These are phyloP conservation scores for Rhodomyrtus tomentosa DNA, from an alignment of 345 rosid species.

Conservation along the genomic window DNA sequence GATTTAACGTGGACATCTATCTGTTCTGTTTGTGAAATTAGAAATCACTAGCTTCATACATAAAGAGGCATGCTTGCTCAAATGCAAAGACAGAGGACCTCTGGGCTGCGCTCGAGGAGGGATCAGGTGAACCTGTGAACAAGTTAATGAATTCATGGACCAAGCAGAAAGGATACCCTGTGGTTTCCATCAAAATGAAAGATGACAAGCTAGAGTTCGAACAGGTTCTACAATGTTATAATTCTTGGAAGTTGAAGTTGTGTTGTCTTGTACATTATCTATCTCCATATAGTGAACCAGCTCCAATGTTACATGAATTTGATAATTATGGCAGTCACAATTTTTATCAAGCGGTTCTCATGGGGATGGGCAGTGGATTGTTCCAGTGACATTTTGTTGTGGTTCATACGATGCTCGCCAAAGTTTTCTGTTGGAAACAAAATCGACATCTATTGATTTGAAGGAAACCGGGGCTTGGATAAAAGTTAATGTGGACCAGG, in stretches of 20 bases:
- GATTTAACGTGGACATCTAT: background rate
- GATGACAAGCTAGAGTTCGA: conserved; percentile 75
- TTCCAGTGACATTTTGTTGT: conserved; percentile 73
- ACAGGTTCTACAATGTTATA: conserved; percentile 41
- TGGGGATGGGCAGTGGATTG: conserved; percentile 96
- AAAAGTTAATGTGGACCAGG: conserved; percentile 71
- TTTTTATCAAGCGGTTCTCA: conserved; percentile 70
- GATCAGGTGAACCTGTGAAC: conserved; percentile 86
- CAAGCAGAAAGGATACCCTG: conserved; percentile 83
- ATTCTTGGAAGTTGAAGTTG: background rate
- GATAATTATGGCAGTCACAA: conserved; percentile 46
- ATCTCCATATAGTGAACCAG: background rate
- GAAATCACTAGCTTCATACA: conserved; percentile 89
- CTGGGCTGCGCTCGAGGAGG: conserved; percentile 87
- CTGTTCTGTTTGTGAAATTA: conserved; percentile 15
- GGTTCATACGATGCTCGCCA: conserved; percentile 60
- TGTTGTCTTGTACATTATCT: background rate
- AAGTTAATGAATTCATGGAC: conserved; percentile 95
- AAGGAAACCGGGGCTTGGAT: conserved; percentile 38
- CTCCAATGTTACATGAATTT: background rate
- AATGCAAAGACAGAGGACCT: conserved; percentile 93
- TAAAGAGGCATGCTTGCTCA: conserved; percentile 57
- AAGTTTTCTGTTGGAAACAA: conserved; percentile 63
- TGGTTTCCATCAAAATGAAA: conserved; percentile 55
- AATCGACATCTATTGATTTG: conserved; percentile 37